Base-by-base conservation (phyloP, 2,329 filamentous ascomycete genomes). In the Aspergillus hiratsukae region DNA sequence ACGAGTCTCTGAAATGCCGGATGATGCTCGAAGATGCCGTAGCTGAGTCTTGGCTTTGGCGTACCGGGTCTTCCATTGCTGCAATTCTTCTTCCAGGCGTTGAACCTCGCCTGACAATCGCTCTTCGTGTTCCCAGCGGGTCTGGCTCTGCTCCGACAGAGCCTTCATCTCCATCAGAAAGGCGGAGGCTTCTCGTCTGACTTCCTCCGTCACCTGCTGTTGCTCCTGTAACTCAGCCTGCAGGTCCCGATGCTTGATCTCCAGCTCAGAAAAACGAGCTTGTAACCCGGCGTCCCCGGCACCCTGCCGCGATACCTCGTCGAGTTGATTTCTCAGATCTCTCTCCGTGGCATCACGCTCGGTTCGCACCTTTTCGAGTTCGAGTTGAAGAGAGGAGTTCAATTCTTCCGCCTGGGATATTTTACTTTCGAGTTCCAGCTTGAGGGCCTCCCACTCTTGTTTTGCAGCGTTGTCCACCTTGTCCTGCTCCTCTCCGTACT, bases 21-120 rank as follows among this genome's bases (percentile, higher is more conserved):
- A 94, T 0, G 90, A 90, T 5, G 89, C 87, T 52, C 91, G 87
- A 70, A 96, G 81, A 67, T 83, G 88, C 52, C 92, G 86, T 50
- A 96, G 79, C 72, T 97, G 92, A 2, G 93, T 90, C 77, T 95
- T 97, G 40, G 90, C 83, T 63, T 87, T 88, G 27, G 91, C 88
- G 69, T 97, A 97, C 48, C 92, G 88, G 64, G 87, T 86, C 69
- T 91, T 91, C 94, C 94, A 99, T 51, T 92, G 87, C 54, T 88
- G 88, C 49, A 96, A 85, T 69, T 97, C 91, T 23, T 84, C 80
- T 73, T 97, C 90, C 5, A 99, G 81, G 54, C 83, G 80, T 55
- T 89, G 82, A 31, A 97, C 87, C 48, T 88, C 88, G 61, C 82
- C 83, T 54, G 89, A 85, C 61, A 97, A 80, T 64, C 87, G 85